Conservation (phyloP, 352 stramenopile species). For the Globisporangium spinosum region DNA sequence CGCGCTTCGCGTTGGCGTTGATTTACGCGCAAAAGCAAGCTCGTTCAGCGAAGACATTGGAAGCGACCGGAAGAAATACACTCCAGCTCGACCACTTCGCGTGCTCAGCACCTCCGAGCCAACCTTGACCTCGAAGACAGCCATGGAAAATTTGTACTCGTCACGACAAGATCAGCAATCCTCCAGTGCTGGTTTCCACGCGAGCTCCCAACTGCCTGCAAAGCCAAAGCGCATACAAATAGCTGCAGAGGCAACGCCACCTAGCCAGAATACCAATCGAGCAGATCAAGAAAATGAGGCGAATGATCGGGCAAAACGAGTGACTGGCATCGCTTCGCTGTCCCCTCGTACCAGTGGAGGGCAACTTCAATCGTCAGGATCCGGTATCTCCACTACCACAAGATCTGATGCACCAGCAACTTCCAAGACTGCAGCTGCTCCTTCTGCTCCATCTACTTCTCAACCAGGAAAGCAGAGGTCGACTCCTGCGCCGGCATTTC, state of each 20-base stretch:
- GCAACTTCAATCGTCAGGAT: not conserved
- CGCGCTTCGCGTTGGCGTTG: slow-evolving; percentile 38
- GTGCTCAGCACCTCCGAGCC: slow-evolving; percentile 32
- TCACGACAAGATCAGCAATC: slow-evolving; percentile 26
- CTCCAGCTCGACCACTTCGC: slow-evolving; percentile 30
- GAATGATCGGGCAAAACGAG: slow-evolving; percentile 7
- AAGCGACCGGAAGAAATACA: slow-evolving; percentile 25
- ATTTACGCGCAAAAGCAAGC: slow-evolving; percentile 23
- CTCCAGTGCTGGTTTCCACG: slow-evolving; percentile 28
- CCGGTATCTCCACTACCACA: not conserved
- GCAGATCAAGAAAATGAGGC: slow-evolving; percentile 15
- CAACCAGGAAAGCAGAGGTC: slow-evolving; percentile 19
- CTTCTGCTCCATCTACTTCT: slow-evolving; percentile 18
- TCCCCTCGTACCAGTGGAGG: slow-evolving; percentile 1
- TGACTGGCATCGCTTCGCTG: not conserved
- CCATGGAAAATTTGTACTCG: slow-evolving; percentile 30
- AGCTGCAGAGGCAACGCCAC: slow-evolving; percentile 18
- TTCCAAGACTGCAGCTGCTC: not conserved
- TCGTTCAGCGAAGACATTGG: slow-evolving; percentile 20
- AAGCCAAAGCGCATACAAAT: slow-evolving; percentile 43
- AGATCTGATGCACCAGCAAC: not conserved
- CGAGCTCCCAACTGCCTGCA: slow-evolving; percentile 19
- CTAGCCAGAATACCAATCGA: slow-evolving; percentile 1
- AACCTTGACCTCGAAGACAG: slow-evolving; percentile 16
- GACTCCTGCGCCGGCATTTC: slow-evolving; percentile 16